phyloP scores from a whole-genome alignment of 1,284 basidiomycete genomes.

The Stygiomarasmius scandens region DNA sequence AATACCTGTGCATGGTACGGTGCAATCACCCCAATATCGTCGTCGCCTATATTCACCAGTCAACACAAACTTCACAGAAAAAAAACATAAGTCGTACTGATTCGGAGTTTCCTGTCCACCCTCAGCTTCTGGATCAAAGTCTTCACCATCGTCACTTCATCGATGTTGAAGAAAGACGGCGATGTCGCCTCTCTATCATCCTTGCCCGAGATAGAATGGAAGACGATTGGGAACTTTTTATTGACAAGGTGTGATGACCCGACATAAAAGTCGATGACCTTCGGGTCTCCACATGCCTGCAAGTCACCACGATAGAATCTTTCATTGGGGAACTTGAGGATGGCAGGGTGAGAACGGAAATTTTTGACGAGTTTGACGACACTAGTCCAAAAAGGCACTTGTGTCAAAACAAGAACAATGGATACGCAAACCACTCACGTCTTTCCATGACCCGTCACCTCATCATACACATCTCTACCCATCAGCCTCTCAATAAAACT shows the following conservation, averaged over 20 bases:
- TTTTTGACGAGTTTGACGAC: slow-evolving; percentile 56
- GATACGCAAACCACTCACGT: slow-evolving; percentile 36
- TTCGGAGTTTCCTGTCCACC: slow-evolving; percentile 35
- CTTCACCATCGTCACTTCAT: slow-evolving; percentile 44
- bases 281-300: slow-evolving; percentile 40
- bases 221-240: slow-evolving; percentile 46
- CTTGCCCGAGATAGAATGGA: slow-evolving; percentile 47
- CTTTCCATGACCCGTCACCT: slow-evolving; percentile 36
- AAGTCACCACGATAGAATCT: slow-evolving; percentile 57
- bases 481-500: slow-evolving; percentile 65
- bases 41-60: slow-evolving; percentile 30
- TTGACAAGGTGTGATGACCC: slow-evolving; percentile 33
- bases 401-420: background rate
- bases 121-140: slow-evolving; percentile 38
- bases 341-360: slow-evolving; percentile 58
- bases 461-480: slow-evolving; percentile 48
- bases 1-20: slow-evolving; percentile 63
- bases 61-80: background rate
- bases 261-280: slow-evolving; percentile 37
- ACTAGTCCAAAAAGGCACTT: slow-evolving; percentile 26
- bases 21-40: slow-evolving; percentile 63
- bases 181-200: slow-evolving; percentile 45
- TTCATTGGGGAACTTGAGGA: slow-evolving; percentile 60
- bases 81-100: slow-evolving; percentile 34
- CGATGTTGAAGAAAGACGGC: slow-evolving; percentile 52